Evolutionary conservation across 73 alveolate genomes (phyloP), one percentile per base, ranked within the genome.

Genomic region (Durusdinium trenchii): DNA sequence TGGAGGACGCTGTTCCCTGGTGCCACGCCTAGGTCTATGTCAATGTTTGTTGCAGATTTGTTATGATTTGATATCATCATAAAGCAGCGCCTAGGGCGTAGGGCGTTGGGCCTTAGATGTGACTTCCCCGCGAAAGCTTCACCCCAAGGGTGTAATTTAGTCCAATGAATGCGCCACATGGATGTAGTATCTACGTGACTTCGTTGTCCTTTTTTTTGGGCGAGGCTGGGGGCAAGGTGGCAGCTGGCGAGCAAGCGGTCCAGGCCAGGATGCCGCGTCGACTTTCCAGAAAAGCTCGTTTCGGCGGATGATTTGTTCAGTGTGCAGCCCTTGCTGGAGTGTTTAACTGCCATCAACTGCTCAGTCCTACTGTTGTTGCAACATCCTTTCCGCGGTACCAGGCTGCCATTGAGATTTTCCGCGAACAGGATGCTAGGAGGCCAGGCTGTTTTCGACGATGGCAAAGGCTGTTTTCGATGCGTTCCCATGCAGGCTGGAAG

Each of bases 351-450:
- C 64, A 23, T 36, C 52, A 40, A 76, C 38, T 0, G 48, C 86
- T n/a, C 36, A 26, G 86, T 6, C 61, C 3, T 43, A 36, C 38
- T 20, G 9, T 10, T 9, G 12, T n/a, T 38, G 86, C 42, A 76
- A 4, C 43, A 20, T 16, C 42, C 23, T 45, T 43, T 62, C 73
- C 28, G 35, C n/a, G n/a, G n/a, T n/a, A n/a, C n/a, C 6, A 85
- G 94, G 96, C 96, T 10, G 96, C 96, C 32, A 64, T 89, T 4
- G 96, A 62, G 61, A 64, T 62, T 73, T 89, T 89, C 43, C 73
- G 96, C 14, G 86, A 89, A 50, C 85, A 89, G 57, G 96, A 75
- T 47, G 96, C 96, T 16, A 62, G 86, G n/a, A 90, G 96, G 96
- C 86, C 67, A n/a, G 36, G 35, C 73, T n/a, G 73, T 60, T 60